Conservation (phyloP, 306 rosid species). For the Canavalia ensiformis region DNA sequence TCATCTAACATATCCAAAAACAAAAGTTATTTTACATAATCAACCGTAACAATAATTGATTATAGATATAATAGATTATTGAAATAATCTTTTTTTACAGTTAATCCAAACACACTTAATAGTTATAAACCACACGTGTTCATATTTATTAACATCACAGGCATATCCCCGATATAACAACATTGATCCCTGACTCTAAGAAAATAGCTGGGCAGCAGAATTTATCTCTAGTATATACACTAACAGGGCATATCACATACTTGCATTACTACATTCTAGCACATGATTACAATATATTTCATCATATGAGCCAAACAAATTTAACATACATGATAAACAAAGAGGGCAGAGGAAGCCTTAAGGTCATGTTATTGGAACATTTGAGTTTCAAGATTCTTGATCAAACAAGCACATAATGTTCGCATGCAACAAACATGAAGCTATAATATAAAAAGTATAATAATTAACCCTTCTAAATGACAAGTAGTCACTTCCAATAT, state of each 20-base stretch:
- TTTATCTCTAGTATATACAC: slow-evolving; percentile 24
- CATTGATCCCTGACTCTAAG: slow-evolving; percentile 13
- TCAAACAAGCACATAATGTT: slow-evolving; percentile 3
- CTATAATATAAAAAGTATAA: slow-evolving; percentile 3
- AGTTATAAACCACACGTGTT: background rate
- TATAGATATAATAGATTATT: no score
- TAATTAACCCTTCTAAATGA: background rate
- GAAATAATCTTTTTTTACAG: no score
- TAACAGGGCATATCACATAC: slow-evolving; percentile 28
- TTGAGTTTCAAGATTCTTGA: slow-evolving; percentile 24
- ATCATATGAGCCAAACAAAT: slow-evolving; percentile 26
- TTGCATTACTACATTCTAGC: slow-evolving; percentile 29
- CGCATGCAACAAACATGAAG: slow-evolving; percentile 31
- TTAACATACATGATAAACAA: background rate
- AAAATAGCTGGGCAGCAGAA: slow-evolving; percentile 34
- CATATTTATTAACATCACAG: background rate
- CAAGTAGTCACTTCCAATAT: slow-evolving; percentile 29
- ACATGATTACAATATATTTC: slow-evolving; percentile 5
- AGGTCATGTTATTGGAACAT: slow-evolving; percentile 32
- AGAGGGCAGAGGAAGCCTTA: slow-evolving; percentile 17
- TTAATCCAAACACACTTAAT: no score
- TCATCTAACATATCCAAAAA: no score
- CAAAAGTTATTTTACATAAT: no score
- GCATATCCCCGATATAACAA: slow-evolving; percentile 23
- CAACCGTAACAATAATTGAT: no score